Evolutionary conservation across 495 filamentous ascomycete species (phyloP), one percentile per base, ranked within the genome.

Genomic region (Thozetella sp.): DNA sequence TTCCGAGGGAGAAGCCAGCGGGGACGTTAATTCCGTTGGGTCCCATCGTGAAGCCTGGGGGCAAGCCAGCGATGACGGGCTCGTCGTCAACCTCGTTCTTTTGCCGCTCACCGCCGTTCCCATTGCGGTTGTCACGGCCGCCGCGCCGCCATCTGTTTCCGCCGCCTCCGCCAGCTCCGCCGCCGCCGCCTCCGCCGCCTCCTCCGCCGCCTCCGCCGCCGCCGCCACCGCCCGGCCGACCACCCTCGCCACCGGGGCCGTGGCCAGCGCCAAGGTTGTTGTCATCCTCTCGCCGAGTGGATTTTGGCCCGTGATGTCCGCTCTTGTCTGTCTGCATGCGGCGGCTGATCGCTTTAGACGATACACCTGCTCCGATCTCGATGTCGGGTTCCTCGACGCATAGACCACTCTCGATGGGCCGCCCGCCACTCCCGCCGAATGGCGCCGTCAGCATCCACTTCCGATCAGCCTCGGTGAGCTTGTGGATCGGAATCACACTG

Each of bases 391-490:
- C 95, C 67, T 99, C 95, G 22, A 98, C 90, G 15, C 93, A 88
- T 73, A 98, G 86, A 20, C 94, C 94, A 23, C 80, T 77, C 65
- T 91, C 90, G 58, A 99, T 90, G 0, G 85, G 75, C 51, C 84
- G 84, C 52, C 93, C 95, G 54, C 95, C 96, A 59, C 90, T 95
- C 37, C 95, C 95, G 60, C 95, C 95, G 63, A 90, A 97, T 64
- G 95, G 92, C 20, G 95, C 95, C 50, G 87, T 96, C 60, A 97
- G 76, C 88, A 98, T 94, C 96, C 96, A 99, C 72, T 97, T 96
- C 27, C 90, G 83, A 76, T 99, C 95, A 20, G 95, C 96, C 56
- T 99, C 96, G 9, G 95, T 99, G 17, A 99, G 85, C 57, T 92
- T 88, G 61, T 88, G 83, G 67, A 98, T 91, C 1, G 95, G 95